phyloP scores from a whole-genome alignment of 129 eudicot genomes.

The Smallanthus sonchifolius region DNA sequence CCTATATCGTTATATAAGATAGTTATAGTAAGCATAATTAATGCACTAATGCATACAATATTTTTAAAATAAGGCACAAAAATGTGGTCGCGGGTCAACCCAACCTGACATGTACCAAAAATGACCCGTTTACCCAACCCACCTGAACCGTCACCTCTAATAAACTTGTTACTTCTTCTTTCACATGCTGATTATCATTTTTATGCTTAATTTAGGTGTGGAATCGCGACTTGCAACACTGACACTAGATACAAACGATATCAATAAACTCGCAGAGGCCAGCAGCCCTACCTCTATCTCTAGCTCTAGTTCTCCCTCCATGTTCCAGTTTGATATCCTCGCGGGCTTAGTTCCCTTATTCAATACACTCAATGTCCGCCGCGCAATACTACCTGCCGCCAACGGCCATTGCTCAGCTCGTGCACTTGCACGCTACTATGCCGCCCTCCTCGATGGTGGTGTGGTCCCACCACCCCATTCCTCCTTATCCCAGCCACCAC shows the following conservation, averaged over 20 bases:
- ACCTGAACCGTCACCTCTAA: not conserved
- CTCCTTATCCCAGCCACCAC: conserved; percentile 55
- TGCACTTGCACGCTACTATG: conserved; percentile 92
- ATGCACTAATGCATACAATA: not conserved
- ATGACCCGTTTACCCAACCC: not conserved
- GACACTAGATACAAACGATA: conserved; percentile 61
- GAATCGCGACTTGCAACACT: conserved; percentile 92
- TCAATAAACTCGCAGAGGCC: conserved; percentile 40
- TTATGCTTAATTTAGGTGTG: conserved; percentile 49
- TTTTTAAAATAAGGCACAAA: not conserved
- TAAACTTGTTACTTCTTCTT: not conserved
- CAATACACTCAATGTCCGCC: conserved; percentile 66
- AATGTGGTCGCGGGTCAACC: not conserved
- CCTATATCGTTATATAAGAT: not conserved
- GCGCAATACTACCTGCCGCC: conserved; percentile 87
- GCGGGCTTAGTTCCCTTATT: conserved; percentile 66
- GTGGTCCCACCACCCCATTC: conserved; percentile 62
- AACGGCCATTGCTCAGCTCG: conserved; percentile 96
- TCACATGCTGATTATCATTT: not conserved
- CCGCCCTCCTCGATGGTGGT: conserved; percentile 70
- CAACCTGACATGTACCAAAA: not conserved
- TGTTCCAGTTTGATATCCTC: conserved; percentile 54
- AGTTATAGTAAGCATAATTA: not conserved
- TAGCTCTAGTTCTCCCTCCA: conserved; percentile 40
- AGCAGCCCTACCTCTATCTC: conserved; percentile 28